A percentile compares a stretch with the other conserved stretches of the same genome.
phyloP scores from a whole-genome alignment of 164 flowering plant species.

The Vitis amurensis region DNA sequence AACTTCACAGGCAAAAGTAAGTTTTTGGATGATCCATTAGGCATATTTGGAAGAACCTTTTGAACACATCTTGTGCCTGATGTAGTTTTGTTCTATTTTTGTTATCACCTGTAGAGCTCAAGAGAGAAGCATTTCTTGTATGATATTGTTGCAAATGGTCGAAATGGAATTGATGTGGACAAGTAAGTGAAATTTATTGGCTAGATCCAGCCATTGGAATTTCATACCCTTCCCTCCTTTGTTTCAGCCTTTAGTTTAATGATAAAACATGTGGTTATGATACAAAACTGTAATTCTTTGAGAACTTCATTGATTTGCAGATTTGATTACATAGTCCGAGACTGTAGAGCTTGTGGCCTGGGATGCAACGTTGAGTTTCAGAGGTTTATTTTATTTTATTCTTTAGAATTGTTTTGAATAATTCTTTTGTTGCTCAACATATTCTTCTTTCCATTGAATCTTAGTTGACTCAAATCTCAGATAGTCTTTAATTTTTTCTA shows the following conservation, averaged over 20 bases:
- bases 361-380: slow-evolving; percentile 80
- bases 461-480: not conserved
- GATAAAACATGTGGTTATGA: not conserved
- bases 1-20: slow-evolving; percentile 40
- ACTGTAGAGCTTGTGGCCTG: slow-evolving; percentile 89
- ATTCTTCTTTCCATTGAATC: not conserved
- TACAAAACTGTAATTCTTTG: not conserved
- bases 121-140: slow-evolving; percentile 78
- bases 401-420: not conserved
- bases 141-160: slow-evolving; percentile 98
- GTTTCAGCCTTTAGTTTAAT: not conserved
- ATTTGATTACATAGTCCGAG: slow-evolving; percentile 93
- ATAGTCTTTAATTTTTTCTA: not conserved
- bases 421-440: slow-evolving; percentile 3
- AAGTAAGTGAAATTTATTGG: slow-evolving; percentile 48
- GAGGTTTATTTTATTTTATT: slow-evolving; percentile 39
- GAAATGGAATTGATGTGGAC: slow-evolving; percentile 95
- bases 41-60: not conserved
- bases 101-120: slow-evolving; percentile 33
- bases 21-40: slow-evolving; percentile 7
- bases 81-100: not conserved
- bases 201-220: not conserved
- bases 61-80: not conserved
- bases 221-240: not conserved
- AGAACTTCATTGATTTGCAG: slow-evolving; percentile 31